These are phyloP conservation scores for Mortierella hygrophila DNA, from an alignment of 192 early-diverging fungal species.

Conservation along the genomic window DNA sequence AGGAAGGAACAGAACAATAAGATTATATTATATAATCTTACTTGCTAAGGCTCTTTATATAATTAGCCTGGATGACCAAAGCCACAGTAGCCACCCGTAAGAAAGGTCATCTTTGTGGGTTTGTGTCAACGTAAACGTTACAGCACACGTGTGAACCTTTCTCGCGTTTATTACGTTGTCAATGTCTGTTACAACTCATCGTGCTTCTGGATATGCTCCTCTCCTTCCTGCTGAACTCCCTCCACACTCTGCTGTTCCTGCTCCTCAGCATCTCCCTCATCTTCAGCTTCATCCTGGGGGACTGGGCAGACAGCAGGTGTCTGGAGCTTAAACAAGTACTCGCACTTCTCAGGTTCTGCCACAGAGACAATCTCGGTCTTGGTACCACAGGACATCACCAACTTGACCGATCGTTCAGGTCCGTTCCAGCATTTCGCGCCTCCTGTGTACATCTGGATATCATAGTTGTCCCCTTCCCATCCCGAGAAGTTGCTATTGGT, in stretches of 20 bases:
- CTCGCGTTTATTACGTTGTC: background rate
- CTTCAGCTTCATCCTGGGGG: background rate
- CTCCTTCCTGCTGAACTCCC: background rate
- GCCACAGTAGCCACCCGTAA: background rate
- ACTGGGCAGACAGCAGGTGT: conserved; percentile 86
- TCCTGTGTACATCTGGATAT: conserved; percentile 73
- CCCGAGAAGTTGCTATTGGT: conserved; percentile 58
- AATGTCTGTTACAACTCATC: background rate
- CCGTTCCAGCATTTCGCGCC: conserved; percentile 97
- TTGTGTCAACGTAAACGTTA: no score
- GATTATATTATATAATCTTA: background rate
- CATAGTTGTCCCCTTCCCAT: conserved; percentile 67
- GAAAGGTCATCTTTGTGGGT: no score
- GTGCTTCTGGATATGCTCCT: background rate
- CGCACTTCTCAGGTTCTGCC: conserved; percentile 94
- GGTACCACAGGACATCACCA: conserved; percentile 72
- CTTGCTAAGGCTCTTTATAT: background rate
- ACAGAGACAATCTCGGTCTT: conserved; percentile 78
- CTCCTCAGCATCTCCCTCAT: background rate
- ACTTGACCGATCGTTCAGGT: conserved; percentile 82
- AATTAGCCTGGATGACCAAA: background rate
- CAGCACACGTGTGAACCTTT: no score
- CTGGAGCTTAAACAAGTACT: conserved; percentile 82
- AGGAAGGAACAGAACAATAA: background rate
- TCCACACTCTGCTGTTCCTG: background rate